Evolutionary conservation across 352 stramenopile species (phyloP).

Genomic region (Globisporangium acanthophoron): DNA sequence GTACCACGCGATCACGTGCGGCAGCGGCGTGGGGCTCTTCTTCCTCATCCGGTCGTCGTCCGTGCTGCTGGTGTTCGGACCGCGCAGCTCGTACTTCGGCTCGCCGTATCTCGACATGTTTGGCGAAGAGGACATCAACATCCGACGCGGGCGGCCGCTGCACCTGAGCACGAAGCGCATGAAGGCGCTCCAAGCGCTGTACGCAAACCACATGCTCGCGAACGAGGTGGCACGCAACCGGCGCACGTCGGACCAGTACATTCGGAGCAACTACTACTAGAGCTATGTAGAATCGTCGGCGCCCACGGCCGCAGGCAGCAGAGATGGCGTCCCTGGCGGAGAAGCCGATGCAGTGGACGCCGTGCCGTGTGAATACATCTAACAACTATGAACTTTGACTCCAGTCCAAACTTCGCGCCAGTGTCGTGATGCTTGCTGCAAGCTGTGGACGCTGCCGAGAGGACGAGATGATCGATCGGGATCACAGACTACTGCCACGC

Average conservation of each 20-base stretch:
- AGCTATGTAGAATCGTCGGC: not conserved
- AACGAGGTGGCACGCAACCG: conserved; percentile 80
- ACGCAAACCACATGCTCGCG: conserved; percentile 73
- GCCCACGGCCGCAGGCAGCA: not conserved
- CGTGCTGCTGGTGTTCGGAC: conserved; percentile 68
- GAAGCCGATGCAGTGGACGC: not conserved
- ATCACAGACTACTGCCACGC: too few relatives aligned
- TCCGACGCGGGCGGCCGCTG: conserved; percentile 67
- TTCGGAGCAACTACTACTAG: conserved; percentile 84
- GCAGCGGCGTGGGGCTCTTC: conserved; percentile 66
- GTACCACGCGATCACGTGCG: conserved; percentile 66
- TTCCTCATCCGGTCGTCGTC: conserved; percentile 80
- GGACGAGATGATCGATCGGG: too few relatives aligned
- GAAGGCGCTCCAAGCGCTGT: conserved; percentile 60
- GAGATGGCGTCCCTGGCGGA: not conserved
- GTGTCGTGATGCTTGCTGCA: too few relatives aligned
- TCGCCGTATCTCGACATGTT: conserved; percentile 87
- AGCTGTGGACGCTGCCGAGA: too few relatives aligned
- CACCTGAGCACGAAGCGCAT: conserved; percentile 74
- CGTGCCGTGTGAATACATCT: not conserved
- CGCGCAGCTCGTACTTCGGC: conserved; percentile 77
- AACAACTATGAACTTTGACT: not conserved
- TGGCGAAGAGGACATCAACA: conserved; percentile 84
- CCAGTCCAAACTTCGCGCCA: not conserved
- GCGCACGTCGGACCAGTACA: conserved; percentile 83